phyloP scores from a whole-genome alignment of 345 rosid species.

The Brassica rapa region DNA sequence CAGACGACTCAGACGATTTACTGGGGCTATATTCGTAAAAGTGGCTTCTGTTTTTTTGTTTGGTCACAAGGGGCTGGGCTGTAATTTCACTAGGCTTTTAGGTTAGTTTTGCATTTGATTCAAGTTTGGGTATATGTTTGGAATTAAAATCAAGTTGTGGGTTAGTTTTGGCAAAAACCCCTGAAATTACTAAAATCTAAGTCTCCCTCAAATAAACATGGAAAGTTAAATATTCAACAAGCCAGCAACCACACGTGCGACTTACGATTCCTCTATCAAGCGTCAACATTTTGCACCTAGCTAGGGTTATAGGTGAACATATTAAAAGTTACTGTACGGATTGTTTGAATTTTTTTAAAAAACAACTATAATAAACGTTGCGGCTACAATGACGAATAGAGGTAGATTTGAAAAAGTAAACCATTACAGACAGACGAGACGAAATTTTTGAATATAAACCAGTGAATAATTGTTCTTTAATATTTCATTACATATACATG shows the following conservation, averaged over 20 bases:
- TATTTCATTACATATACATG: conserved; percentile 5
- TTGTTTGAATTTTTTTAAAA: conserved; percentile 18
- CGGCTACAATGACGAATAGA: conserved; percentile 3
- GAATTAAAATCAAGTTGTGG: no score
- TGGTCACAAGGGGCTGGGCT: no score
- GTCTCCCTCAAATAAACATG: not conserved
- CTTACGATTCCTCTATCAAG: conserved; percentile 24
- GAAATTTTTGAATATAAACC: conserved; percentile 33
- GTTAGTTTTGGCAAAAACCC: no score
- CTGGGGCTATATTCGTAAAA: no score
- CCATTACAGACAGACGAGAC: conserved; percentile 24
- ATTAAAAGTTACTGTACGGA: not conserved
- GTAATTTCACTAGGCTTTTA: no score
- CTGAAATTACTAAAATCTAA: not conserved
- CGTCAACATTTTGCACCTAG: conserved; percentile 39
- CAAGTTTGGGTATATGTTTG: no score
- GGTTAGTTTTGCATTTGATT: no score
- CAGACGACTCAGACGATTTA: no score
- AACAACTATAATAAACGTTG: not conserved
- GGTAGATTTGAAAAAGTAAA: not conserved
- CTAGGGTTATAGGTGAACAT: conserved; percentile 38
- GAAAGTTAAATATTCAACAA: conserved; percentile 21
- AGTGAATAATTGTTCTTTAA: not conserved
- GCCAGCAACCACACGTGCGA: conserved; percentile 41
- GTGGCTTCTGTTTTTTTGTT: no score